phyloP scores from a whole-genome alignment of 306 rosid species.

The Datisca glomerata region DNA sequence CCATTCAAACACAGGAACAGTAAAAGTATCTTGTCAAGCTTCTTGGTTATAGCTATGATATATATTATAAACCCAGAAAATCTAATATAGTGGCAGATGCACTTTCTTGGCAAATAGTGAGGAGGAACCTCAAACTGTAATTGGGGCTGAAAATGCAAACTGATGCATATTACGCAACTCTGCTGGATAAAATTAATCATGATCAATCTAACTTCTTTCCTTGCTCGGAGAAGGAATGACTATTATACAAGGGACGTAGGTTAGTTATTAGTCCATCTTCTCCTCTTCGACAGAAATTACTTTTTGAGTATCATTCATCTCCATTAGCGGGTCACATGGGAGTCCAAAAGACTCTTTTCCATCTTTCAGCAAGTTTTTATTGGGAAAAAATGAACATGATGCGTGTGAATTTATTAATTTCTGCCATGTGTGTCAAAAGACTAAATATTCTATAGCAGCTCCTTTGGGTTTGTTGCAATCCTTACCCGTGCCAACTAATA shows the following conservation, averaged over 20 bases:
- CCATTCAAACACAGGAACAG: neutral
- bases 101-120: neutral
- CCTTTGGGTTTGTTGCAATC: neutral
- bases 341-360: no score
- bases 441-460: neutral
- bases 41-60: neutral
- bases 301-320: neutral
- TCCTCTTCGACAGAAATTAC: no score
- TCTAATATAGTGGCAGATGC: neutral
- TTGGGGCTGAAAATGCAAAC: neutral
- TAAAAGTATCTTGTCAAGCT: neutral
- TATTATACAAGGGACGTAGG: neutral
- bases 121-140: no score
- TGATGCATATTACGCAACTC: no score
- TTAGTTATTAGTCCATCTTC: neutral
- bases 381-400: no score
- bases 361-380: neutral
- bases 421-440: neutral
- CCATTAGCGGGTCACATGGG: no score
- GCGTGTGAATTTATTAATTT: neutral
- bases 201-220: neutral
- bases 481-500: neutral
- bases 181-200: neutral
- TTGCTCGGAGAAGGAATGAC: no score
- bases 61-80: neutral